These are phyloP conservation scores for Plantago ovata DNA, from an alignment of 257 asterid species.

Conservation along the genomic window DNA sequence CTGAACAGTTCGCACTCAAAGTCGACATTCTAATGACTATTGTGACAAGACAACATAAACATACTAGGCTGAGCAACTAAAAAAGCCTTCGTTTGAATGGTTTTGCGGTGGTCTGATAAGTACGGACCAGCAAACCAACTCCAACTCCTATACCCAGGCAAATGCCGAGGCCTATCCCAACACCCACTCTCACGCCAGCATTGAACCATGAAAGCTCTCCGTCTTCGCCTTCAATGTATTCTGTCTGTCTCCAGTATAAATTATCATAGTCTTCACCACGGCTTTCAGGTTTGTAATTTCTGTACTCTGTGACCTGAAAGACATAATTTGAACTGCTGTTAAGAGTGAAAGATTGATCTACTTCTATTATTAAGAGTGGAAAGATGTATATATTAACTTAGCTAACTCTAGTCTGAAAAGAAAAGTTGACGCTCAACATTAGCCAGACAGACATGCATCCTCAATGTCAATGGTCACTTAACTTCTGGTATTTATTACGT, in stretches of 20 bases:
- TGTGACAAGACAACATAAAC: constrained; percentile 2
- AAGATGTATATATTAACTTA: no score
- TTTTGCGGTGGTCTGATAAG: constrained; percentile 52
- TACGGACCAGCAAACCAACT: constrained; percentile 59
- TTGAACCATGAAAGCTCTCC: constrained; percentile 76
- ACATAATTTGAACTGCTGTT: neutral
- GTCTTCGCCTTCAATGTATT: constrained; percentile 49
- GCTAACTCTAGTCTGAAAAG: no score
- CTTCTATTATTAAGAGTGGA: no score
- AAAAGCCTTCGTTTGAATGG: constrained; percentile 66
- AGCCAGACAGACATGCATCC: no score
- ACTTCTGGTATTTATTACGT: no score
- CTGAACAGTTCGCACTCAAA: constrained; percentile 13
- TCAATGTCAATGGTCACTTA: no score
- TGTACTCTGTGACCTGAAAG: constrained; percentile 39
- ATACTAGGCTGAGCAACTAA: constrained; percentile 16
- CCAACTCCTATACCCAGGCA: constrained; percentile 70
- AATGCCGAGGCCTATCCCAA: constrained; percentile 69
- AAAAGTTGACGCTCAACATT: no score
- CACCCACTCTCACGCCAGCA: constrained; percentile 81
- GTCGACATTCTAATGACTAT: constrained; percentile 15
- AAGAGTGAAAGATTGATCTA: neutral
- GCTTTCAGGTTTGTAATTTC: constrained; percentile 31
- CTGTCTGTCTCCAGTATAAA: constrained; percentile 38
- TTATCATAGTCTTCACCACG: constrained; percentile 30